Percentiles rank a stretch among this genome's conserved stretches.
These are phyloP conservation scores for Protomyces pachydermus DNA, from an alignment of 1,139 yeast genomes.

Conservation along the genomic window DNA sequence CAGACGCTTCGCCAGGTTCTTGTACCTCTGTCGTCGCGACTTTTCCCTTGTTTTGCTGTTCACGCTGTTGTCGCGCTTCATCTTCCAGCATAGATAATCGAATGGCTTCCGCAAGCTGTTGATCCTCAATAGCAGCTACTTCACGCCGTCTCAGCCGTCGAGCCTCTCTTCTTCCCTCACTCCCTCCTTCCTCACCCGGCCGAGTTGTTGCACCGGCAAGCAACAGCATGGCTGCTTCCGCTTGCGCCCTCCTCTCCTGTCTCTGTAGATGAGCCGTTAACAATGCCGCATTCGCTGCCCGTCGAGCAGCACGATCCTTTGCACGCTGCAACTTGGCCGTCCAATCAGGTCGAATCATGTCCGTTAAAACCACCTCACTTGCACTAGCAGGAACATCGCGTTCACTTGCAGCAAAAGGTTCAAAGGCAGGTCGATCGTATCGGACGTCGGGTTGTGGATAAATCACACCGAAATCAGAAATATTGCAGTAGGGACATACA, in stretches of 20 bases:
- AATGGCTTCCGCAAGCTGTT: constrained; percentile 47
- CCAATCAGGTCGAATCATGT: constrained; percentile 90
- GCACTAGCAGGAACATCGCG: constrained; percentile 50
- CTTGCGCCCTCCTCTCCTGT: constrained; percentile 20
- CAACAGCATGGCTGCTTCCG: constrained; percentile 2
- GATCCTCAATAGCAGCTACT: constrained; percentile 18
- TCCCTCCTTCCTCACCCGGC: not conserved
- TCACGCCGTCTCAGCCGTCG: constrained; percentile 14
- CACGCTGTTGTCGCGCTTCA: constrained; percentile 46
- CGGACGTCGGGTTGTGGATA: constrained; percentile 53
- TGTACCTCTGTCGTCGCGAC: not conserved
- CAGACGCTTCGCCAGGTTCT: not conserved
- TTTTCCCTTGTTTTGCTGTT: constrained; percentile 23
- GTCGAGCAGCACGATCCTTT: constrained; percentile 68
- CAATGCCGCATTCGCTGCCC: constrained; percentile 52
- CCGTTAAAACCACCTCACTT: constrained; percentile 68
- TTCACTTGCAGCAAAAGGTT: constrained; percentile 4
- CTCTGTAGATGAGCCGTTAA: constrained; percentile 26
- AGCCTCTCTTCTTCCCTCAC: not conserved
- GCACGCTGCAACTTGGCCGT: constrained; percentile 66
- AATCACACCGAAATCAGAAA: constrained; percentile 76
- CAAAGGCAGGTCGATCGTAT: constrained; percentile 1
- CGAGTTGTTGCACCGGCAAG: not conserved
- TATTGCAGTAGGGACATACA: constrained; percentile 89
- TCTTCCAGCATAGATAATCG: constrained; percentile 67